These are phyloP conservation scores for Triticum dicoccoides DNA, from an alignment of 176 grass and related monocot genomes.

Conservation along the genomic window DNA sequence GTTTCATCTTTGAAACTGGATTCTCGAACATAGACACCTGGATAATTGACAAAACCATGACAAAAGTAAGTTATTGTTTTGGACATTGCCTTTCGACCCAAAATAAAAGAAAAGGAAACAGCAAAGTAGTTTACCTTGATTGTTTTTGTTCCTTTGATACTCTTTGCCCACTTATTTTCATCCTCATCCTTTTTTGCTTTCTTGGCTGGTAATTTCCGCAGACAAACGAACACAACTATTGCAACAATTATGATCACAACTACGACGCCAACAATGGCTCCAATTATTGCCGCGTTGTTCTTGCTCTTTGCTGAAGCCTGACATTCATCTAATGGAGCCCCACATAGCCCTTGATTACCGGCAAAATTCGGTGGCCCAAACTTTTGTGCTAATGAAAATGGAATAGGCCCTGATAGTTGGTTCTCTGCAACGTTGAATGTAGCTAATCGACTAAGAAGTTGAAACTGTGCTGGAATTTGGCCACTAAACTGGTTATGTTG, in stretches of 20 bases:
- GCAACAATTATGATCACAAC: slow-evolving; percentile 48
- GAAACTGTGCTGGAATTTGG: slow-evolving; percentile 44
- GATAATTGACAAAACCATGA: slow-evolving; percentile 18
- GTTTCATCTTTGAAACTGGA: slow-evolving; percentile 87
- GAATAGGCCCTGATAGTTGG: slow-evolving; percentile 35
- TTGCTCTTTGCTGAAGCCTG: slow-evolving; percentile 44
- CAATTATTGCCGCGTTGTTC: slow-evolving; percentile 45
- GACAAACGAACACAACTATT: slow-evolving; percentile 49
- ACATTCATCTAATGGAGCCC: slow-evolving; percentile 32
- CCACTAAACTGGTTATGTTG: slow-evolving; percentile 71
- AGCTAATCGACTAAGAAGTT: slow-evolving; percentile 17
- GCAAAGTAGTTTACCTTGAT: slow-evolving; percentile 48
- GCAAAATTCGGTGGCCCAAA: not conserved
- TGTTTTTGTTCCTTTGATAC: slow-evolving; percentile 69
- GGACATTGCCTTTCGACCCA: not conserved
- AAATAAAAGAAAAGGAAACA: not conserved
- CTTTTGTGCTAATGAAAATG: not conserved
- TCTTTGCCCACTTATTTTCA: slow-evolving; percentile 93
- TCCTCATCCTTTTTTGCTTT: slow-evolving; percentile 51
- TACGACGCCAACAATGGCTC: slow-evolving; percentile 62
- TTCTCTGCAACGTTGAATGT: slow-evolving; percentile 56
- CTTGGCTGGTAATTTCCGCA: slow-evolving; percentile 58
- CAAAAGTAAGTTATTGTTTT: not conserved
- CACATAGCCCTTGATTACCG: slow-evolving; percentile 47
- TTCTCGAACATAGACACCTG: slow-evolving; percentile 96